A percentile compares a stretch with the other conserved stretches of the same genome.
phyloP scores from a whole-genome alignment of 139 green algal species.

The Limnomonas spitsbergensis region DNA sequence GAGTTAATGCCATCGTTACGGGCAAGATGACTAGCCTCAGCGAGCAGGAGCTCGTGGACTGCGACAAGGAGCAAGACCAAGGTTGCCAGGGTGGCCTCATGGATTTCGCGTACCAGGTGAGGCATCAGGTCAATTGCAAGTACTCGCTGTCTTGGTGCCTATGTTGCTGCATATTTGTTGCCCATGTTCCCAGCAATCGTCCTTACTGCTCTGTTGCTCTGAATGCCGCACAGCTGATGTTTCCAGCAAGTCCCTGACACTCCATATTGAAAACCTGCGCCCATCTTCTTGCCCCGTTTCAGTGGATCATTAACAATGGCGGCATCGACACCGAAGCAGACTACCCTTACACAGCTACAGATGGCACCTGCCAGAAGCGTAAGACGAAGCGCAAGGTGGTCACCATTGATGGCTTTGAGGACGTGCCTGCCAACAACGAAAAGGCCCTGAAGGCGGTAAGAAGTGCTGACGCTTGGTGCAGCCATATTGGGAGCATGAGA shows the following conservation, averaged over 20 bases:
- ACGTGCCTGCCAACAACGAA: constrained; percentile 83
- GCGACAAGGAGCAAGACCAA: constrained; percentile 56
- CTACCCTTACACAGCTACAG: constrained; percentile 70
- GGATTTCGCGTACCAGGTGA: constrained; percentile 77
- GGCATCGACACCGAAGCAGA: constrained; percentile 87
- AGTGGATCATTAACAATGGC: constrained; percentile 83
- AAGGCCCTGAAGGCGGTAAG: constrained; percentile 17
- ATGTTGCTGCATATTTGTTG: no score
- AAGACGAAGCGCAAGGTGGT: constrained; percentile 49
- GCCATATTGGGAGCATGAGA: no score
- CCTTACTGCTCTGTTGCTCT: no score
- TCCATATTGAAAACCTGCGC: no score
- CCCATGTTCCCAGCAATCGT: no score
- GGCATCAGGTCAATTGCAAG: not conserved
- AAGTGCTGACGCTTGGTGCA: no score
- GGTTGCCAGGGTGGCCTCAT: constrained; percentile 92
- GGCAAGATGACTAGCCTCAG: constrained; percentile 76
- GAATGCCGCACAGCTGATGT: no score
- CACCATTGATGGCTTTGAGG: constrained; percentile 78
- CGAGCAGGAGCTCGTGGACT: constrained; percentile 96
- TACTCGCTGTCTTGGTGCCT: no score
- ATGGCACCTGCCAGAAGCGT: constrained; percentile 44
- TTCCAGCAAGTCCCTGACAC: no score
- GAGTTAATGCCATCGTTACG: constrained; percentile 81
- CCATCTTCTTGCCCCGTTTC: constrained; percentile 36